Percentiles rank a stretch among this genome's conserved stretches.
phyloP scores from a whole-genome alignment of 208 protist species.

The Blechomonas ayalai region DNA sequence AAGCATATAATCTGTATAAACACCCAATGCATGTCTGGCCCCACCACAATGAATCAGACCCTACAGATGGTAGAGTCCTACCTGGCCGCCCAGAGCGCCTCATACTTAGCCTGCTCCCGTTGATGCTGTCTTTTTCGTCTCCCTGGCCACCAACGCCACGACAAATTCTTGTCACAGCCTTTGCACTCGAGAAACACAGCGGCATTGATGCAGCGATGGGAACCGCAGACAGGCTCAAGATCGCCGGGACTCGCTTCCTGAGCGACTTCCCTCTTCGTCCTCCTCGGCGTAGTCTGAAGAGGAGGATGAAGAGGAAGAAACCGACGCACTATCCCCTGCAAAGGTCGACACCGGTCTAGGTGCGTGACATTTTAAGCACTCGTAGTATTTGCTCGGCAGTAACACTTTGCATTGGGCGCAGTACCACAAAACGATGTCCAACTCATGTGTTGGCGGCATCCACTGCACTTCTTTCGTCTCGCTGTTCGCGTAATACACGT shows the following conservation, averaged over 20 bases:
- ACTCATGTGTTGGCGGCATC: conserved; percentile 48
- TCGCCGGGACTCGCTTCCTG: too few species aligned
- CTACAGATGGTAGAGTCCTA: too few species aligned
- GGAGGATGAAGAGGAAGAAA: conserved; percentile 6
- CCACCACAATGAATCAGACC: too few species aligned
- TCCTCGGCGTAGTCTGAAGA: conserved; percentile 15
- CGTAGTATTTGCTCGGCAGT: conserved; percentile 44
- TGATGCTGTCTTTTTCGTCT: too few species aligned
- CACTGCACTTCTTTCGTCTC: conserved; percentile 59
- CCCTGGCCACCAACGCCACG: too few species aligned
- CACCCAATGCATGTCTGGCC: too few species aligned
- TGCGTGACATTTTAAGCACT: conserved; percentile 76
- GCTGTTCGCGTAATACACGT: conserved; percentile 72
- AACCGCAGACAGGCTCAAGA: too few species aligned
- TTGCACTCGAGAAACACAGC: not conserved
- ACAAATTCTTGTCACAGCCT: too few species aligned
- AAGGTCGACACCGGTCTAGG: conserved; percentile 39
- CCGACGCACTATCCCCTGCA: conserved; percentile 4
- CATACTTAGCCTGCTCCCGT: too few species aligned
- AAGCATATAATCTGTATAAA: too few species aligned
- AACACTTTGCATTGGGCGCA: conserved; percentile 53
- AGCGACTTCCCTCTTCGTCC: conserved; percentile 11
- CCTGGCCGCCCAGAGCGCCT: too few species aligned
- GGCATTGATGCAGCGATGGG: too few species aligned
- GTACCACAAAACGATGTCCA: conserved; percentile 81